These are phyloP conservation scores for Magnaporthiopsis rhizophila DNA, from an alignment of 2,329 filamentous ascomycete genomes.

Conservation along the genomic window DNA sequence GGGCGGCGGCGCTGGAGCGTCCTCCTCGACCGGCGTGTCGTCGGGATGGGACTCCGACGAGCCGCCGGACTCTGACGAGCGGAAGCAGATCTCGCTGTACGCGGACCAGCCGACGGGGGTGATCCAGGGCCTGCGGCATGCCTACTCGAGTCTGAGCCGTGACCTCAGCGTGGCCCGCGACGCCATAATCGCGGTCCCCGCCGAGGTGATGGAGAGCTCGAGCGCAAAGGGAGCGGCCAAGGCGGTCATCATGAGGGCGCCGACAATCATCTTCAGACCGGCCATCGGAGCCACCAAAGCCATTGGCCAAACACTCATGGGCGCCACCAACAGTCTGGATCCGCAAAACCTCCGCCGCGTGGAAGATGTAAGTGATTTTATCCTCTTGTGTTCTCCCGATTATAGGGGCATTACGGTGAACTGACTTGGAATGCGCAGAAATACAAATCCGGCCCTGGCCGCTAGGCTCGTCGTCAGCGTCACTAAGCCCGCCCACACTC, in stretches of 20 bases:
- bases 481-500: too few relatives aligned
- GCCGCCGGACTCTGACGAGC: slow-evolving; percentile 54
- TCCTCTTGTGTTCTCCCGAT: neutral
- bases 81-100: slow-evolving; percentile 79
- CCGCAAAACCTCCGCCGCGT: slow-evolving; percentile 70
- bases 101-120: slow-evolving; percentile 90
- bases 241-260: slow-evolving; percentile 72
- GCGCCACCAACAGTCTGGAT: slow-evolving; percentile 87
- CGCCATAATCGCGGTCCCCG: slow-evolving; percentile 89
- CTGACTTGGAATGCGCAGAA: slow-evolving; percentile 11
- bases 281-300: slow-evolving; percentile 86
- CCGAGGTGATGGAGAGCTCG: slow-evolving; percentile 79
- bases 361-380: slow-evolving; percentile 67
- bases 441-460: slow-evolving; percentile 18
- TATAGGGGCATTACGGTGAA: neutral
- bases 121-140: slow-evolving; percentile 74
- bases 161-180: slow-evolving; percentile 83
- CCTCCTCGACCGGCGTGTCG: slow-evolving; percentile 29
- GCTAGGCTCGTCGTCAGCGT: neutral
- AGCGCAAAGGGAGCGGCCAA: slow-evolving; percentile 73
- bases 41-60: slow-evolving; percentile 27
- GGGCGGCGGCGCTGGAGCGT: slow-evolving; percentile 18
- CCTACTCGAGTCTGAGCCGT: slow-evolving; percentile 72
- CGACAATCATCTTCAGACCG: slow-evolving; percentile 87
- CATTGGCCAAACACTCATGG: slow-evolving; percentile 80